Evolutionary conservation across 2,329 filamentous ascomycete genomes (phyloP).

Genomic region (Botrytis byssoidea): DNA sequence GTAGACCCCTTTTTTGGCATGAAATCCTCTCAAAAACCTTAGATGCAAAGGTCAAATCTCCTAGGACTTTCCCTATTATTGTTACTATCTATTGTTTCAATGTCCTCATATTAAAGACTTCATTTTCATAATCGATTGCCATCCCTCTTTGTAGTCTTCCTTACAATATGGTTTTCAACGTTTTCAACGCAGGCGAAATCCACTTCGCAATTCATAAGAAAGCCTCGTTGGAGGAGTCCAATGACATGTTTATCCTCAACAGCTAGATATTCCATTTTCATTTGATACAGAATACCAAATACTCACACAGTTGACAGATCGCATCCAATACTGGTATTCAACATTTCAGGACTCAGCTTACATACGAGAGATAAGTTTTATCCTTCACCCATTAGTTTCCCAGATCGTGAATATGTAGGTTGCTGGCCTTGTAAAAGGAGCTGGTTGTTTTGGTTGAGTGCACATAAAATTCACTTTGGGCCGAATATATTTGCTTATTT

Average conservation of each 20-base stretch:
- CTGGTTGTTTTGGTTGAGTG: too few relatives aligned
- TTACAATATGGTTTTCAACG: background rate
- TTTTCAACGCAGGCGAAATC: background rate
- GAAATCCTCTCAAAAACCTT: background rate
- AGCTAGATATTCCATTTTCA: background rate
- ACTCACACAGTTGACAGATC: too few relatives aligned
- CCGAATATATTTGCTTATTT: too few relatives aligned
- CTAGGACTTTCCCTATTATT: background rate
- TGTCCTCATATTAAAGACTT: background rate
- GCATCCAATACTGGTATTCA: too few relatives aligned
- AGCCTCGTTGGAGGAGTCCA: background rate
- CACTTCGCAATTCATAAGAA: background rate
- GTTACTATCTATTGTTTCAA: background rate
- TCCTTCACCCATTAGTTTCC: too few relatives aligned
- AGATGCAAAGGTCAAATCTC: background rate
- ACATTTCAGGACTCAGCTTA: background rate
- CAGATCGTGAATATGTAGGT: too few relatives aligned
- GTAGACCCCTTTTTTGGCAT: background rate
- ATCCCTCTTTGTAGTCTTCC: background rate
- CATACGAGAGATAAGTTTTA: background rate
- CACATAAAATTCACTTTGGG: too few relatives aligned
- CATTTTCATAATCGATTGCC: background rate
- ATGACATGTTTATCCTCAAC: too few relatives aligned
- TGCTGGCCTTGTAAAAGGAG: too few relatives aligned
- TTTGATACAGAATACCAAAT: background rate